Evolutionary conservation across 2,329 filamentous ascomycete species (phyloP).

Genomic region (Cercospora janseana): DNA sequence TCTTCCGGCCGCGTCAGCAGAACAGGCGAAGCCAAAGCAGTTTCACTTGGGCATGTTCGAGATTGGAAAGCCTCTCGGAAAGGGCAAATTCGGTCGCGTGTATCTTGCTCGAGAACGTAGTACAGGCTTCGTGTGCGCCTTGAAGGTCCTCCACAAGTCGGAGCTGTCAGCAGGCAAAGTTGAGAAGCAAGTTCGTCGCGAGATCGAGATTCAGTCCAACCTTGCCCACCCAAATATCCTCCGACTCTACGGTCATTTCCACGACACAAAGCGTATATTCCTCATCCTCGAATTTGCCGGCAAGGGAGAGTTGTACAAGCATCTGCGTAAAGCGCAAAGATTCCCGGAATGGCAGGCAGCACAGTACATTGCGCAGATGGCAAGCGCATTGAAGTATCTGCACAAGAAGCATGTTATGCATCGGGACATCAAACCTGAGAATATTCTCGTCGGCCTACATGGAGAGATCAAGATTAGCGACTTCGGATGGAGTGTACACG

Average conservation of each 20-base stretch:
- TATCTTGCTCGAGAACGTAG: slow-evolving; percentile 79
- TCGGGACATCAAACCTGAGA: slow-evolving; percentile 95
- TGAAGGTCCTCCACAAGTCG: slow-evolving; percentile 83
- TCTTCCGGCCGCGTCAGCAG: slow-evolving; percentile 25
- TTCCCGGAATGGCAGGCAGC: slow-evolving; percentile 86
- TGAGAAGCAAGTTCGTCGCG: slow-evolving; percentile 81
- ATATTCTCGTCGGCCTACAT: slow-evolving; percentile 92
- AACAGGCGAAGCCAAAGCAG: slow-evolving; percentile 48
- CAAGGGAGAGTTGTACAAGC: slow-evolving; percentile 85
- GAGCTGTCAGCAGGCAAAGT: slow-evolving; percentile 77
- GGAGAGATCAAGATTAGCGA: slow-evolving; percentile 98
- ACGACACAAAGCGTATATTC: slow-evolving; percentile 84
- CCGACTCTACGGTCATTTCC: slow-evolving; percentile 81
- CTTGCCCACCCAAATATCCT: slow-evolving; percentile 83
- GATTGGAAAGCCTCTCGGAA: slow-evolving; percentile 80
- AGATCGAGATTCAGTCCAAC: slow-evolving; percentile 88
- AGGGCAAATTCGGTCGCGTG: slow-evolving; percentile 83
- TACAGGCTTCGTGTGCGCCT: slow-evolving; percentile 77
- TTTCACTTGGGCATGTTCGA: slow-evolving; percentile 94
- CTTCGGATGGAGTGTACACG: slow-evolving; percentile 98
- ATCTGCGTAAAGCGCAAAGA: slow-evolving; percentile 71
- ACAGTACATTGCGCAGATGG: slow-evolving; percentile 87
- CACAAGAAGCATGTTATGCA: slow-evolving; percentile 98
- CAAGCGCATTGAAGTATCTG: slow-evolving; percentile 81
- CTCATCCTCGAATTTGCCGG: slow-evolving; percentile 83